These are phyloP conservation scores for Fusarium secorum DNA, from an alignment of 2,329 filamentous ascomycete genomes.

Conservation along the genomic window DNA sequence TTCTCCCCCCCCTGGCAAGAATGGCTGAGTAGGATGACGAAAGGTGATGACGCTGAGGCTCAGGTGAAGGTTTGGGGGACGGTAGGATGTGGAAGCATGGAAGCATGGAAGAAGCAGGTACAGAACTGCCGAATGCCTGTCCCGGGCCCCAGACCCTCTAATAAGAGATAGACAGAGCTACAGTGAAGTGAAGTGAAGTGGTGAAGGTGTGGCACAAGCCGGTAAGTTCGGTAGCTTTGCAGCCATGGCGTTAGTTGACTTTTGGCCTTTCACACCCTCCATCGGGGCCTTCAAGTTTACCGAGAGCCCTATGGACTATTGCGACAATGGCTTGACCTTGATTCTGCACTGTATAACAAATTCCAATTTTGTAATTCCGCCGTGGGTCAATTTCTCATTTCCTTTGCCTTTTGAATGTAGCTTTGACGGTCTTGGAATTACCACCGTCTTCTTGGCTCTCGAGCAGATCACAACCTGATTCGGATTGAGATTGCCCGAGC, in stretches of 20 bases:
- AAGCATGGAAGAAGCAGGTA: conserved; percentile 32
- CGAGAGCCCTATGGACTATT: conserved; percentile 8
- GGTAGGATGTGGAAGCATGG: conserved; percentile 1
- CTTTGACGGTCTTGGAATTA: conserved; percentile 10
- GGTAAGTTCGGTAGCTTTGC: conserved; percentile 7
- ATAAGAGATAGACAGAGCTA: background rate
- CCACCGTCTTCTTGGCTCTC: background rate
- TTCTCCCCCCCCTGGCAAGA: background rate
- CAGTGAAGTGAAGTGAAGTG: background rate
- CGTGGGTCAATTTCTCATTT: conserved; percentile 16
- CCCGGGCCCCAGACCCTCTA: conserved; percentile 5
- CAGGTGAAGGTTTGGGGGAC: background rate
- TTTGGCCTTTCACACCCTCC: conserved; percentile 17
- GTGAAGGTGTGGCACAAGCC: conserved; percentile 18
- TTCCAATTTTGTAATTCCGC: background rate
- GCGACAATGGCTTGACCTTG: background rate
- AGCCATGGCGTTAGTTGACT: background rate
- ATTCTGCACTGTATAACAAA: background rate
- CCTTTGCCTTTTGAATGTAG: conserved; percentile 1
- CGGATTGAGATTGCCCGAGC: conserved; percentile 8
- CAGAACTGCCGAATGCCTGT: conserved; percentile 27
- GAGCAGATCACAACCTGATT: conserved; percentile 21
- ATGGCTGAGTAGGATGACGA: conserved; percentile 34
- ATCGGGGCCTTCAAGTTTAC: conserved; percentile 20
- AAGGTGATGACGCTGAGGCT: background rate